phyloP scores from a whole-genome alignment of 352 stramenopile genomes.

The Thalassiosira mediterranea region DNA sequence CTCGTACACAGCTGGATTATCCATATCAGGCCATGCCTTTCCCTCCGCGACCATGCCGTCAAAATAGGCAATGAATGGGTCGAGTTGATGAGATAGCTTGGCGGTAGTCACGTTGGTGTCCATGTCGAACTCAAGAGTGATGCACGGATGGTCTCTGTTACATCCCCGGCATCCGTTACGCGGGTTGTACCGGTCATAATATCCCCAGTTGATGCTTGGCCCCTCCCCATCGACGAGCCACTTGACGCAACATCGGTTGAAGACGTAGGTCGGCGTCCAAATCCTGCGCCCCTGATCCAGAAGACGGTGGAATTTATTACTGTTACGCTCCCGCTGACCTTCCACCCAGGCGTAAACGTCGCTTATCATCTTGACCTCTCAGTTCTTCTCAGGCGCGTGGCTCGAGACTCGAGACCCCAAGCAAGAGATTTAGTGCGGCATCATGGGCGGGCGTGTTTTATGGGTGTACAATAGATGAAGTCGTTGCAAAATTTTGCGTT shows the following conservation, averaged over 20 bases:
- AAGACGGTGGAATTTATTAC: constrained; percentile 6
- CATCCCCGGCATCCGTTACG: constrained; percentile 8
- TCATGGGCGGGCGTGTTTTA: too few species aligned
- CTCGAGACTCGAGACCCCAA: too few species aligned
- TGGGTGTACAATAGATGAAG: too few species aligned
- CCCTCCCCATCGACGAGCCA: constrained; percentile 17
- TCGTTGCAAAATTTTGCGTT: too few species aligned
- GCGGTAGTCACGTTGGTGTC: constrained; percentile 13
- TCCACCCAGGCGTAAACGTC: constrained; percentile 11
- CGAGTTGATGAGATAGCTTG: constrained; percentile 12
- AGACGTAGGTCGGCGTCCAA: constrained; percentile 16
- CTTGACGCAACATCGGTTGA: constrained; percentile 26
- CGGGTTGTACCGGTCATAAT: constrained; percentile 4
- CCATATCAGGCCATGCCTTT: not conserved
- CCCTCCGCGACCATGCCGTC: constrained; percentile 7
- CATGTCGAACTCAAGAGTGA: constrained; percentile 16
- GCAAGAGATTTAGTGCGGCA: too few species aligned
- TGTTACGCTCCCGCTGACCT: constrained; percentile 9
- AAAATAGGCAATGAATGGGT: constrained; percentile 20
- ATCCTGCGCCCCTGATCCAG: constrained; percentile 6
- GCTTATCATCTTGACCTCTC: too few species aligned
- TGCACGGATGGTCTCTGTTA: constrained; percentile 14
- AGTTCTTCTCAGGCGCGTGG: too few species aligned
- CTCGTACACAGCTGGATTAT: constrained; percentile 1
- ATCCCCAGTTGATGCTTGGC: not conserved